Base-by-base conservation (phyloP, 495 filamentous ascomycete genomes). In the Xylaria scruposa region DNA sequence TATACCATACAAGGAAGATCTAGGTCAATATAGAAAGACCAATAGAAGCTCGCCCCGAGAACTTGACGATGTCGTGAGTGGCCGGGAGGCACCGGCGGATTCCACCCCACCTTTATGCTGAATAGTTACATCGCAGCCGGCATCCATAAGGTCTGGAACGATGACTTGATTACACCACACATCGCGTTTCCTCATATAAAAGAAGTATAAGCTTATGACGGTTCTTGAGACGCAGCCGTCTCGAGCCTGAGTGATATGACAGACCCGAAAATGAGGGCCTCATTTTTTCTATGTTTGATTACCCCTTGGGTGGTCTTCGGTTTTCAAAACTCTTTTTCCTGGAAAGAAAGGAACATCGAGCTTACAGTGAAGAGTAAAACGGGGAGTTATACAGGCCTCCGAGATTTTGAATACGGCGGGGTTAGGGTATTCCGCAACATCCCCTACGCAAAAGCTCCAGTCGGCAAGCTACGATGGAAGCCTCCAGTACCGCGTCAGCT, bases 381-480 rank as follows among this genome's bases (percentile, higher is more conserved):
- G 0, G 82, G 82, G 47, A 76, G 33, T 38, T 83, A 77, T 61
- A 82, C 78, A n/a, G 84, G 84, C 8, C 73, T 83, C 44, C 74
- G 81, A 70, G 79, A 83, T 70, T 44, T 74, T 4, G 74, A 79
- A 0, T 84, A 78, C 59, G 79, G 79, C 12, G 73, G 78, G 9
- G 80, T 83, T 9, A 82, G 83, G 51, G 81, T 84, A 63, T 87
- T 85, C 74, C 83, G 84, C 49, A 79, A 77, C 65, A 82, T 87
- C 56, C 83, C 85, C 1, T 86, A 79, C 69, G 83, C 83, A 1
- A 74, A 83, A 60, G 76, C 81, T 4, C 84, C 85, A 0, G 72
- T 83, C 7, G 79, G 80, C 21, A 74, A 74, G 36, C 76, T 74
- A 17, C 80, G 84, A 60, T 86, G 80, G 80, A 77, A 80, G 26